Percentiles rank a stretch among this genome's conserved stretches.
These are phyloP conservation scores for Sequoia sempervirens DNA, from an alignment of 75 land plant genomes.

Conservation along the genomic window DNA sequence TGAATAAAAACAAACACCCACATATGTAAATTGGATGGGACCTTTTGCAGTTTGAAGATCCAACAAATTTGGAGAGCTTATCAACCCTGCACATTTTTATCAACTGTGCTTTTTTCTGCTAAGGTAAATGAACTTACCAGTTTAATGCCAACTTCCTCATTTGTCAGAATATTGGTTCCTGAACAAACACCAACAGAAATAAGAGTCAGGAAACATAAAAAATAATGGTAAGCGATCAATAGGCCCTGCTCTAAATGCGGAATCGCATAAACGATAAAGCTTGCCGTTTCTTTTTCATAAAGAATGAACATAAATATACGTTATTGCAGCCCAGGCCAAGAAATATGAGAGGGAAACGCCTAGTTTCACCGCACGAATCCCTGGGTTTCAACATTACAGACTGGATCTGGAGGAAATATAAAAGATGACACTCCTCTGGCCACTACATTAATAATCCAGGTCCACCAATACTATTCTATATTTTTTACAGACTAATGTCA, in stretches of 20 bases:
- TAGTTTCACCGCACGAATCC: neutral
- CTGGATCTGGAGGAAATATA: no score
- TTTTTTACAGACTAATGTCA: neutral
- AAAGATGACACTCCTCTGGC: neutral
- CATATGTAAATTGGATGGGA: neutral
- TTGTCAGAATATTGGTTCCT: slow-evolving; percentile 24
- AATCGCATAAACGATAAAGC: neutral
- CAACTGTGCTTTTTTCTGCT: neutral
- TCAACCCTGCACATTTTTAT: neutral
- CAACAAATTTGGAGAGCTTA: neutral
- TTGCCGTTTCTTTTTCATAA: neutral
- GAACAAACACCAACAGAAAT: neutral
- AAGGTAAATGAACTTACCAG: slow-evolving; percentile 14
- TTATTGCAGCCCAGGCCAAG: neutral
- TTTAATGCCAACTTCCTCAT: slow-evolving; percentile 33
- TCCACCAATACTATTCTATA: neutral
- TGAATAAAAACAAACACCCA: neutral
- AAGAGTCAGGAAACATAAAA: neutral
- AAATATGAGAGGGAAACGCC: neutral
- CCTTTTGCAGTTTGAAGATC: neutral
- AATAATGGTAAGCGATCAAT: neutral
- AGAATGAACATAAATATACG: neutral
- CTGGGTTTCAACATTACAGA: neutral
- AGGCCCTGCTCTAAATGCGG: neutral
- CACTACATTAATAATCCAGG: neutral